Evolutionary conservation across 139 green algal genomes (phyloP).

Genomic region (Nannochloris sp.): DNA sequence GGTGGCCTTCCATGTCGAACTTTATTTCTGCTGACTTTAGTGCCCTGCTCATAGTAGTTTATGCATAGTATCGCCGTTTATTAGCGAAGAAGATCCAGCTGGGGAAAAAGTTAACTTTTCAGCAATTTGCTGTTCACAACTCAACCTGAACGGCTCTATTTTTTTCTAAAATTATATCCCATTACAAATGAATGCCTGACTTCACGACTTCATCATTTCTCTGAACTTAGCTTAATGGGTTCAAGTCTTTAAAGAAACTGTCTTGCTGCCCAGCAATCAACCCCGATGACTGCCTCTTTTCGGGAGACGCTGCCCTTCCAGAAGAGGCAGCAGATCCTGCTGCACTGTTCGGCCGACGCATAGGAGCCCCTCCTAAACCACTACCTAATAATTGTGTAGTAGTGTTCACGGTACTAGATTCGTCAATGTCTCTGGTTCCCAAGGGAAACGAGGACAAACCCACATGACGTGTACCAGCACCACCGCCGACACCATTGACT

Average conservation of each 20-base stretch:
- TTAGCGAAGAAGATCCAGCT: too few species aligned
- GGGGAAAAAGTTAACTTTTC: too few species aligned
- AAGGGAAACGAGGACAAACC: background rate
- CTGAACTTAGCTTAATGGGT: conserved; percentile 1
- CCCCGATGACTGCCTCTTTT: too few species aligned
- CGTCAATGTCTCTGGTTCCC: background rate
- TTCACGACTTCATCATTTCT: background rate
- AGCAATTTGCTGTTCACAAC: too few species aligned
- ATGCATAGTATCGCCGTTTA: too few species aligned
- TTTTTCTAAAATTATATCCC: background rate
- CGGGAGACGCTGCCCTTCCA: background rate
- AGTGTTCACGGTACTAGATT: background rate
- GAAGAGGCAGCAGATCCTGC: background rate
- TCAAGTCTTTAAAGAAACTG: conserved; percentile 3
- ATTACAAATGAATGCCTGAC: background rate
- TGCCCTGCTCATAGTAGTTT: too few species aligned
- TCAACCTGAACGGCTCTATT: too few species aligned
- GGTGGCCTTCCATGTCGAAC: too few species aligned
- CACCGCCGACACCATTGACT: too few species aligned
- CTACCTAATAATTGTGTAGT: background rate
- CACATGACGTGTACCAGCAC: background rate
- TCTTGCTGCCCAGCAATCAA: background rate
- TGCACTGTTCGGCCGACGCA: background rate
- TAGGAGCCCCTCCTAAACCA: background rate
- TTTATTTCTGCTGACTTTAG: too few species aligned